Evolutionary conservation across 768 basidiomycete species (phyloP).

Genomic region (Phylloporus rhodoxanthus): DNA sequence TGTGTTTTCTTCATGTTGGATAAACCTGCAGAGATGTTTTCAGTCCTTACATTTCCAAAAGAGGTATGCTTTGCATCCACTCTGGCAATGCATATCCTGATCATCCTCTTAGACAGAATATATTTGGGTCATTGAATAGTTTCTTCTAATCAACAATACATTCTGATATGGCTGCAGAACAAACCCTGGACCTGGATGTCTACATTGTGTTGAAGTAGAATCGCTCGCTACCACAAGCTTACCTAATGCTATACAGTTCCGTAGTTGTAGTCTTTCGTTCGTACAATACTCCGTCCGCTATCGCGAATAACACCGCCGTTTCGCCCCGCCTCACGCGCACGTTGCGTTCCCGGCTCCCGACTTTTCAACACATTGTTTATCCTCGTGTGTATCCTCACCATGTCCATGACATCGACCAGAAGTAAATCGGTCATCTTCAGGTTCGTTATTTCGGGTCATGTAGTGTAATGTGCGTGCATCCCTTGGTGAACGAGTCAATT

Average conservation of each 20-base stretch:
- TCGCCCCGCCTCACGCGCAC: too few species aligned
- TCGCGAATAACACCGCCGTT: too few species aligned
- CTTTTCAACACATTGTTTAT: too few species aligned
- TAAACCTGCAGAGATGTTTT: not conserved
- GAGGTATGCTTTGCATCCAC: not conserved
- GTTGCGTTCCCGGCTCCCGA: too few species aligned
- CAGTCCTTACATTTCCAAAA: not conserved
- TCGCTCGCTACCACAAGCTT: too few species aligned
- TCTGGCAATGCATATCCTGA: not conserved
- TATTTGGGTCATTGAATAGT: not conserved
- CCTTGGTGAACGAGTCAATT: not conserved
- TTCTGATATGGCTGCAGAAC: not conserved
- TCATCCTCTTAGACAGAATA: not conserved
- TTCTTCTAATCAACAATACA: not conserved
- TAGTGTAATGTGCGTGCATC: not conserved
- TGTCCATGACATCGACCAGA: not conserved
- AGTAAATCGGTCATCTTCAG: not conserved
- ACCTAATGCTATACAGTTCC: too few species aligned
- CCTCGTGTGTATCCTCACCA: not conserved
- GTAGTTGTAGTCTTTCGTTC: too few species aligned
- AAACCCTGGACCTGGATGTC: not conserved
- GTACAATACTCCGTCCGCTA: too few species aligned
- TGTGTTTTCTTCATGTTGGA: not conserved
- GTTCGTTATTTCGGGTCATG: not conserved
- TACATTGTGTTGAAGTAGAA: too few species aligned